These are phyloP conservation scores for Xylaria sp. DNA, from an alignment of 2,329 filamentous ascomycete species.

Conservation along the genomic window DNA sequence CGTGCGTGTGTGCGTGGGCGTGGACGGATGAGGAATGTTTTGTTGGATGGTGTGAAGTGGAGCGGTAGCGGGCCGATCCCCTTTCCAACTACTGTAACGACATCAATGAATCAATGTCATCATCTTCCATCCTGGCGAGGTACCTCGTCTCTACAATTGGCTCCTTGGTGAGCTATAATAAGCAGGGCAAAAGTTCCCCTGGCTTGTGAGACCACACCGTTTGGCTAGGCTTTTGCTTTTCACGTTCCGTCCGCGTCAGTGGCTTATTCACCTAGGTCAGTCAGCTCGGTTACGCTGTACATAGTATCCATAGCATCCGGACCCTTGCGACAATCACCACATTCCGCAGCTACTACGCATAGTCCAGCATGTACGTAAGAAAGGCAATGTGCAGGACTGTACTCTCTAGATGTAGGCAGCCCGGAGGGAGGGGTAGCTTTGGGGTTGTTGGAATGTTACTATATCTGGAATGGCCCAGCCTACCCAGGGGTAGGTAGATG, in stretches of 20 bases:
- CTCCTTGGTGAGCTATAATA: slow-evolving; percentile 3
- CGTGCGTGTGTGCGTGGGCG: not conserved
- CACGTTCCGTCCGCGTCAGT: slow-evolving; percentile 8
- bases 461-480: slow-evolving; percentile 21
- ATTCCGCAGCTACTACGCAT: not conserved
- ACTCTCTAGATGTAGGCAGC: too few species aligned
- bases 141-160: slow-evolving; percentile 4
- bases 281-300: slow-evolving; percentile 8
- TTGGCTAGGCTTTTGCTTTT: slow-evolving; percentile 5
- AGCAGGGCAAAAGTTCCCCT: slow-evolving; percentile 18
- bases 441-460: slow-evolving; percentile 8
- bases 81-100: not conserved
- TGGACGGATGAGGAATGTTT: too few species aligned
- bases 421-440: not conserved
- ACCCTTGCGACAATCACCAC: slow-evolving; percentile 22
- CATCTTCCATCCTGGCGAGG: not conserved
- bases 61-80: slow-evolving; percentile 35
- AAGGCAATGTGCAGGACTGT: not conserved
- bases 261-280: slow-evolving; percentile 33
- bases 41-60: not conserved
- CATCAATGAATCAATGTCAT: slow-evolving; percentile 2
- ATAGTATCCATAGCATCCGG: not conserved
- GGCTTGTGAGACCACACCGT: slow-evolving; percentile 31
- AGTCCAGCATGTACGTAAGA: slow-evolving; percentile 2
- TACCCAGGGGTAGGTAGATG: slow-evolving; percentile 11